A percentile compares a stretch with the other conserved stretches of the same genome.
These are phyloP conservation scores for Yamadazyma oceani DNA, from an alignment of 1,139 yeast genomes.

Conservation along the genomic window DNA sequence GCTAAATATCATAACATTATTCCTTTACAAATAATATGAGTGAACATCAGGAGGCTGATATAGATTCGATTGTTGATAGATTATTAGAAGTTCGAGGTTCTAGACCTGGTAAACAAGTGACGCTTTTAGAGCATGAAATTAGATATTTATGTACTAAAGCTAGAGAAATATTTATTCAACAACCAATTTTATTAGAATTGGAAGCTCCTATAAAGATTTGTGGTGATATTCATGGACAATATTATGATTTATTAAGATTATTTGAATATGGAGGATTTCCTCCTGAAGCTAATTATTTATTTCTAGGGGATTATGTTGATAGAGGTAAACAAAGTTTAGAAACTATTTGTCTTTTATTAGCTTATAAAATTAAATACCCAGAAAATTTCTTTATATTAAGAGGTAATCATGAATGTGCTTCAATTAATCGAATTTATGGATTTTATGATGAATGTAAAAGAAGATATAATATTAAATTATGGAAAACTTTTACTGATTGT, in stretches of 20 bases:
- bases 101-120: constrained; percentile 96
- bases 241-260: constrained; percentile 89
- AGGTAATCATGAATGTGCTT: constrained; percentile 98
- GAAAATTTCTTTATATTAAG: constrained; percentile 93
- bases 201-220: constrained; percentile 95
- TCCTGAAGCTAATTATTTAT: constrained; percentile 95
- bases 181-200: constrained; percentile 89
- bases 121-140: constrained; percentile 89
- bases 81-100: constrained; percentile 96
- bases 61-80: constrained; percentile 96
- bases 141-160: constrained; percentile 96
- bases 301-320: constrained; percentile 65
- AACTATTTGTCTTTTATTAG: constrained; percentile 87
- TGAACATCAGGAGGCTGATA: constrained; percentile 86
- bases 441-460: constrained; percentile 97
- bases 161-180: constrained; percentile 95
- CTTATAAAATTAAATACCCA: constrained; percentile 95
- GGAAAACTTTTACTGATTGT: constrained; percentile 98
- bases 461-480: constrained; percentile 92
- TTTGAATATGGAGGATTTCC: constrained; percentile 99
- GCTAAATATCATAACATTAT: too few relatives aligned
- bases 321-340: constrained; percentile 97
- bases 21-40: constrained; percentile 23
- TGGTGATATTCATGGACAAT: constrained; percentile 98
- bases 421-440: constrained; percentile 94